Percentiles rank a stretch among this genome's conserved stretches.
These are phyloP conservation scores for Aspergillus conjunctus DNA, from an alignment of 495 filamentous ascomycete species.

Conservation along the genomic window DNA sequence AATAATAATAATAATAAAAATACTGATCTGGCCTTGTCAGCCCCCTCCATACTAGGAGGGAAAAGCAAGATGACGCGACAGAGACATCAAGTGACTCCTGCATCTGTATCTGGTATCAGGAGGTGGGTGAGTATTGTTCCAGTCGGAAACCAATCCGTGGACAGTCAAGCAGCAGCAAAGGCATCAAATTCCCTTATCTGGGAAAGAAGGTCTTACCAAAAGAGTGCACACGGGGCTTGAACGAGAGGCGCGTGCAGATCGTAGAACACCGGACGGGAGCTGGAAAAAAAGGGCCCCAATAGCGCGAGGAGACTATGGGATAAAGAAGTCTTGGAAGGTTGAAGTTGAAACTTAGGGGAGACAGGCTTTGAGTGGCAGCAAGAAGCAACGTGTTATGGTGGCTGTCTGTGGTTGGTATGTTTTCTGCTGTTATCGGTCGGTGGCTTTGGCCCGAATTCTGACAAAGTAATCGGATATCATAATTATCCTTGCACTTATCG, in stretches of 20 bases:
- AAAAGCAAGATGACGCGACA: no score
- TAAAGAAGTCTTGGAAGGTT: slow-evolving; percentile 19
- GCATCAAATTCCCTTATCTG: background rate
- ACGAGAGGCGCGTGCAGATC: slow-evolving; percentile 1
- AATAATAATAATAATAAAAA: no score
- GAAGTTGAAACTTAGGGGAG: background rate
- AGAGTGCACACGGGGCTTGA: background rate
- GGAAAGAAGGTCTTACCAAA: background rate
- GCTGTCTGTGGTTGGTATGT: slow-evolving; percentile 36
- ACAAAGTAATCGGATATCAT: slow-evolving; percentile 17
- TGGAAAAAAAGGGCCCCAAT: slow-evolving; percentile 12
- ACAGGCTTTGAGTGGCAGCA: slow-evolving; percentile 8
- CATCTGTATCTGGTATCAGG: no score
- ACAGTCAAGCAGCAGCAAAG: slow-evolving; percentile 2
- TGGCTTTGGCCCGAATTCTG: slow-evolving; percentile 4
- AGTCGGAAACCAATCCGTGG: slow-evolving; percentile 15
- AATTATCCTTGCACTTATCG: slow-evolving; percentile 9
- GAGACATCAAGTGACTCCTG: background rate
- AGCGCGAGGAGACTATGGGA: slow-evolving; percentile 23
- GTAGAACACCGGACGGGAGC: background rate
- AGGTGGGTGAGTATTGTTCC: background rate
- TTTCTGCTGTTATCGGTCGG: slow-evolving; percentile 34
- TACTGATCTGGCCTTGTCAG: no score
- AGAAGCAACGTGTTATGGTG: slow-evolving; percentile 33
- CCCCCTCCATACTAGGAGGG: no score